These are phyloP conservation scores for Periconia digitata DNA, from an alignment of 2,329 filamentous ascomycete genomes.

Conservation along the genomic window DNA sequence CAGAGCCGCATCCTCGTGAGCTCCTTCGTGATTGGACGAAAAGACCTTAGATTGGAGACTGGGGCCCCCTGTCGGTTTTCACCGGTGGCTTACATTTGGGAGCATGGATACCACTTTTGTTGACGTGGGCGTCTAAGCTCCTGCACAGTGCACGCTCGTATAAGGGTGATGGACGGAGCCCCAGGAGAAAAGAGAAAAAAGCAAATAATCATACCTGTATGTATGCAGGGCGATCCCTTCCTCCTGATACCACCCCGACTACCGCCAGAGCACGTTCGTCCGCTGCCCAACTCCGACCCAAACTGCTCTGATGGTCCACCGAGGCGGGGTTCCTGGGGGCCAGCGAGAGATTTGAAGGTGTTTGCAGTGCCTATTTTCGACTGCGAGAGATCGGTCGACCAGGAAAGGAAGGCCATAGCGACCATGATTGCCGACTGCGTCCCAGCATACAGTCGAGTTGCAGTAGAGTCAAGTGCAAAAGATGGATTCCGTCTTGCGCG, in stretches of 20 bases:
- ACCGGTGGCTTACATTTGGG: conserved; percentile 31
- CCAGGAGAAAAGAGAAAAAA: conserved; percentile 28
- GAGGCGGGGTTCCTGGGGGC: neutral
- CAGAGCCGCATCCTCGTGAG: conserved; percentile 39
- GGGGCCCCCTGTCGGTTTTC: conserved; percentile 22
- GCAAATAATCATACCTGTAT: conserved; percentile 21
- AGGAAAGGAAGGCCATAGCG: neutral
- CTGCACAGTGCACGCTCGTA: conserved; percentile 22
- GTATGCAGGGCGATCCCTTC: conserved; percentile 29
- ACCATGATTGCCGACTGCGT: too few species aligned
- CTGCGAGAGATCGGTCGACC: neutral
- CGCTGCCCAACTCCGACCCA: conserved; percentile 13
- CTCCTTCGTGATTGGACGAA: conserved; percentile 6
- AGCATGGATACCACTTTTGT: conserved; percentile 24
- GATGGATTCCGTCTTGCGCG: neutral
- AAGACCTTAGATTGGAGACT: conserved; percentile 6
- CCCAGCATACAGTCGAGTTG: too few species aligned
- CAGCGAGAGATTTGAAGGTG: neutral
- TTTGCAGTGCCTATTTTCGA: neutral
- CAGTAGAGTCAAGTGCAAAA: neutral
- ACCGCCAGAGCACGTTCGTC: conserved; percentile 15
- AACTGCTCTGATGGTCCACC: neutral
- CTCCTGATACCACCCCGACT: conserved; percentile 15
- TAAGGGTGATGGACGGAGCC: conserved; percentile 23
- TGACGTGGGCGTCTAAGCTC: conserved; percentile 29